Percentiles rank a stretch among this genome's conserved stretches.
Conservation (phyloP, 208 protist genomes). For the Phytomonas francai region DNA sequence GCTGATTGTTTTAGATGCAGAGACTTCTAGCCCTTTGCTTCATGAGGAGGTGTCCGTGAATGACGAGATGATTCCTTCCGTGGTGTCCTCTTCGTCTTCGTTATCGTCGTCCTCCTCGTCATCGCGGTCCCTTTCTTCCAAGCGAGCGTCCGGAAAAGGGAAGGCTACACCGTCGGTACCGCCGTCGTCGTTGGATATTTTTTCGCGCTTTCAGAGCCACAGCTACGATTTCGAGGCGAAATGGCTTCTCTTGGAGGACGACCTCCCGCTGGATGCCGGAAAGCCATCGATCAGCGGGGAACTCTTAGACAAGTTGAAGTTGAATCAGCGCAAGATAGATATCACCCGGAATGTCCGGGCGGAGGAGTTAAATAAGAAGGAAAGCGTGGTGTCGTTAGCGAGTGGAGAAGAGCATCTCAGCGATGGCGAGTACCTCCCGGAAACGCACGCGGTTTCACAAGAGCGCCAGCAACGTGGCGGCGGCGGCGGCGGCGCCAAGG, state of each 20-base stretch:
- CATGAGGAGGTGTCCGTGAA: neutral
- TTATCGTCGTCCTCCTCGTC: neutral
- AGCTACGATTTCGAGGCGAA: conserved; percentile 56
- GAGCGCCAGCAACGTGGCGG: too few species aligned
- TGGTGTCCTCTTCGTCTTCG: neutral
- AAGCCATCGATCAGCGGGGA: conserved; percentile 22
- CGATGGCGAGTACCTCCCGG: neutral
- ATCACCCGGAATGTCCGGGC: conserved; percentile 14
- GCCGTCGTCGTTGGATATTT: conserved; percentile 50
- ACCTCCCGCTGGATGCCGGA: conserved; percentile 14
- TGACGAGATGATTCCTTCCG: neutral
- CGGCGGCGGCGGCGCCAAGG: neutral
- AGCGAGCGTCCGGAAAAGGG: neutral
- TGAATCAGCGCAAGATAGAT: conserved; percentile 22
- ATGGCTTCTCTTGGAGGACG: conserved; percentile 69
- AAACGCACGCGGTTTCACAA: neutral
- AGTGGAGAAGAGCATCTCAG: neutral
- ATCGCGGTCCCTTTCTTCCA: neutral
- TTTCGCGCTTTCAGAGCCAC: conserved; percentile 55
- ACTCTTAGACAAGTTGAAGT: conserved; percentile 34
- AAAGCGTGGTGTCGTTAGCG: neutral
- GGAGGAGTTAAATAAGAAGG: conserved; percentile 7
- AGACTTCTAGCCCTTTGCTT: neutral
- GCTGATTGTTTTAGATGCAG: conserved; percentile 1
- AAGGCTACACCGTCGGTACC: conserved; percentile 15